Evolutionary conservation across 2,329 filamentous ascomycete genomes (phyloP).

Genomic region (Monosporascus sp.): DNA sequence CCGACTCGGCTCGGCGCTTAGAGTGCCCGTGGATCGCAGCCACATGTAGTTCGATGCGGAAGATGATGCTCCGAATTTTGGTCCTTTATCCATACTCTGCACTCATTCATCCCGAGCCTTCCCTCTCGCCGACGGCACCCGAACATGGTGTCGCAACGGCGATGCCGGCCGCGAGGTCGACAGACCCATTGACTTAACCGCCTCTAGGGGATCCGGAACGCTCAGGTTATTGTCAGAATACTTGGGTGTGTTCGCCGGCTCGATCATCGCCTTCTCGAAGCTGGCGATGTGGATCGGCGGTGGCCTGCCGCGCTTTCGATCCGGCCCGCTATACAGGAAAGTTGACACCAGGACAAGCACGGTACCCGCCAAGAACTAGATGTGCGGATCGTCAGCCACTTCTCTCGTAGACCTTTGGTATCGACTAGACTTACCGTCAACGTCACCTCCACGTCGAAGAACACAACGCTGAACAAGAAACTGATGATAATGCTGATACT

Average conservation of each 20-base stretch:
- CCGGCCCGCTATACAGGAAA: constrained; percentile 73
- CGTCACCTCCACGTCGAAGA: constrained; percentile 77
- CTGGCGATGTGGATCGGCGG: constrained; percentile 63
- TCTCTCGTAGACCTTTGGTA: background rate
- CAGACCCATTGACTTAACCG: constrained; percentile 22
- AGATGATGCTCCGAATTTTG: background rate
- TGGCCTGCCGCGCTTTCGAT: constrained; percentile 55
- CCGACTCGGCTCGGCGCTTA: background rate
- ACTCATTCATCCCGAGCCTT: constrained; percentile 26
- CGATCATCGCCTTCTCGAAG: constrained; percentile 70
- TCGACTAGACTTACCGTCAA: constrained; percentile 53
- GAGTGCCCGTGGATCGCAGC: background rate
- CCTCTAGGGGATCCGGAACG: constrained; percentile 25
- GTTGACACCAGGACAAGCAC: constrained; percentile 73
- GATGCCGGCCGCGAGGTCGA: constrained; percentile 28
- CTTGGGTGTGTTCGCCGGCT: constrained; percentile 31
- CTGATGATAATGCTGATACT: constrained; percentile 88
- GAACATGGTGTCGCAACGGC: constrained; percentile 24
- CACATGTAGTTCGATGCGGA: too few relatives aligned
- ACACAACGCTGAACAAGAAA: constrained; percentile 76
- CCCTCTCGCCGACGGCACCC: constrained; percentile 20
- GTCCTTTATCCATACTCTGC: background rate
- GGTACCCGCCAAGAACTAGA: constrained; percentile 77
- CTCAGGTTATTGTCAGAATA: constrained; percentile 20
- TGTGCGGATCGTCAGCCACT: constrained; percentile 9